Percentiles rank a stretch among this genome's conserved stretches.
Conservation (phyloP, 2,329 filamentous ascomycete genomes). For the Fusarium albosuccineum region DNA sequence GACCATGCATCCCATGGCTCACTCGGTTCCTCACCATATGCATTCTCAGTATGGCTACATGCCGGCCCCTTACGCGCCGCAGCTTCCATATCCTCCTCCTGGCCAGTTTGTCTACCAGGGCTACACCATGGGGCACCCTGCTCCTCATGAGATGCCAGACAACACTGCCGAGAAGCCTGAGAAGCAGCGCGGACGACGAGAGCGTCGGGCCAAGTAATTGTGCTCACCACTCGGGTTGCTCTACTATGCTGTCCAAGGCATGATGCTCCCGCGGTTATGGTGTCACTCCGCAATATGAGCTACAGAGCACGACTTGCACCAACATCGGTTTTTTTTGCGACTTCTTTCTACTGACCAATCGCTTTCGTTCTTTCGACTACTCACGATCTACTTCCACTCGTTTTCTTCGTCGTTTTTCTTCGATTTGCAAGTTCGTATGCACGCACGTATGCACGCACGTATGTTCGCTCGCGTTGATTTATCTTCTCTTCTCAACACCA, state of each 20-base stretch:
- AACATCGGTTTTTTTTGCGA: not conserved
- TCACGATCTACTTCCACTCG: constrained; percentile 1
- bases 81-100: not conserved
- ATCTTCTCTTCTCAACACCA: not conserved
- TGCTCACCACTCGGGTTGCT: not conserved
- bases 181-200: not conserved
- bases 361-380: not conserved
- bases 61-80: not conserved
- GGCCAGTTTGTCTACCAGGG: constrained; percentile 3
- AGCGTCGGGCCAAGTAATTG: not conserved
- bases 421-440: constrained; percentile 15
- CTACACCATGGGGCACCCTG: not conserved
- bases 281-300: not conserved
- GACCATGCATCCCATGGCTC: not conserved
- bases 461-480: constrained; percentile 12
- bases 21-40: constrained; percentile 8
- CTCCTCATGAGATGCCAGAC: constrained; percentile 8
- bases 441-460: constrained; percentile 8
- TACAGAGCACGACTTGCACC: not conserved
- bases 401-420: constrained; percentile 3
- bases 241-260: not conserved
- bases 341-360: not conserved
- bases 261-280: no score
- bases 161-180: constrained; percentile 5
- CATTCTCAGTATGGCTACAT: constrained; percentile 11